Evolutionary conservation across 1,139 yeast genomes (phyloP).

Genomic region (Arxiozyma slooffiae): DNA sequence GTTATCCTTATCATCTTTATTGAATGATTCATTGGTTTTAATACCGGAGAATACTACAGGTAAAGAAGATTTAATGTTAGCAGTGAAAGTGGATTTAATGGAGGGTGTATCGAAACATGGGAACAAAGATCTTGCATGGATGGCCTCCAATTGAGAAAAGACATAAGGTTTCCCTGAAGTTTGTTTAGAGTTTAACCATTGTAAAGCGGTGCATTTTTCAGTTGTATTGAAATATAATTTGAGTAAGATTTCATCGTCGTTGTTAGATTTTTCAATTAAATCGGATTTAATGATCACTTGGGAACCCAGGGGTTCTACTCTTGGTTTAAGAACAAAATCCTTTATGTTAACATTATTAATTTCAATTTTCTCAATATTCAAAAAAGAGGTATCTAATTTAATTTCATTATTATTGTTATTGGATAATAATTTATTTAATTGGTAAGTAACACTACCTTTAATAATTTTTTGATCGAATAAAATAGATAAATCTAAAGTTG

Average conservation of each 20-base stretch:
- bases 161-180: slow-evolving; percentile 76
- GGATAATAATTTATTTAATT: slow-evolving; percentile 30
- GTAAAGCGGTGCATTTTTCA: slow-evolving; percentile 68
- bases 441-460: slow-evolving; percentile 46
- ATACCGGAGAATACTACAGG: slow-evolving; percentile 67
- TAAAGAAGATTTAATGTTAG: slow-evolving; percentile 52
- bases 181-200: slow-evolving; percentile 68
- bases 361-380: slow-evolving; percentile 40
- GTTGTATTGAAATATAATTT: slow-evolving; percentile 57
- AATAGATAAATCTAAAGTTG: slow-evolving; percentile 46
- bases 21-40: slow-evolving; percentile 18
- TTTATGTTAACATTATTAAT: slow-evolving; percentile 36
- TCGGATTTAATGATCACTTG: slow-evolving; percentile 38
- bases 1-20: slow-evolving; percentile 4
- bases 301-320: slow-evolving; percentile 61
- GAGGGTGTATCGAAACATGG: slow-evolving; percentile 92
- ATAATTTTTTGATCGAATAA: slow-evolving; percentile 46
- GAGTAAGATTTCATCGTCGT: slow-evolving; percentile 29
- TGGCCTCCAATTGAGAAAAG: slow-evolving; percentile 86
- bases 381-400: slow-evolving; percentile 59
- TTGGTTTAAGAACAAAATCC: slow-evolving; percentile 36
- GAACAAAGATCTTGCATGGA: slow-evolving; percentile 78
- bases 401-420: slow-evolving; percentile 30
- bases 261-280: slow-evolving; percentile 4
- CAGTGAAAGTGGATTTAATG: slow-evolving; percentile 56